Evolutionary conservation across 164 flowering plant genomes (phyloP).

Genomic region (Aristolochia californica): DNA sequence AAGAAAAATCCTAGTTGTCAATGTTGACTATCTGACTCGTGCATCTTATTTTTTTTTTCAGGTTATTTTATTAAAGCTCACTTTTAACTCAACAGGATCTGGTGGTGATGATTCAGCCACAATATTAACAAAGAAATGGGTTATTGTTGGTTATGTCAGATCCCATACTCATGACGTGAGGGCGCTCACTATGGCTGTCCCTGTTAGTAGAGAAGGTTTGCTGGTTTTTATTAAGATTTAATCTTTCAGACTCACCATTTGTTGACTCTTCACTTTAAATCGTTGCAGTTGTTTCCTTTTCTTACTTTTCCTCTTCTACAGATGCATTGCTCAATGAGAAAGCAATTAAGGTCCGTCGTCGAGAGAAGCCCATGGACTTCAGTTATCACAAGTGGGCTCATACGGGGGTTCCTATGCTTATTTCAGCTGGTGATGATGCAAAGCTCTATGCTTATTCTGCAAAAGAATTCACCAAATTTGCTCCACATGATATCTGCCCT

Average conservation of each 20-base stretch:
- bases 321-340: conserved; percentile 41
- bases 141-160: conserved; percentile 60
- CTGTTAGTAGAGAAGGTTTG: conserved; percentile 72
- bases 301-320: conserved; percentile 13
- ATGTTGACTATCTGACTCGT: too few relatives aligned
- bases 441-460: conserved; percentile 90
- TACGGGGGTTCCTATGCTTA: conserved; percentile 89
- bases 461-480: conserved; percentile 66
- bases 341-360: conserved; percentile 34
- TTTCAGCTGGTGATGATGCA: conserved; percentile 96
- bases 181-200: conserved; percentile 81
- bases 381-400: conserved; percentile 94
- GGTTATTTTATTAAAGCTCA: conserved; percentile 75
- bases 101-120: conserved; percentile 23
- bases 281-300: background rate
- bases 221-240: background rate
- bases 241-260: background rate
- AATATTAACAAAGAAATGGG: conserved; percentile 55
- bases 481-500: conserved; percentile 98
- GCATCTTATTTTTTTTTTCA: conserved; percentile 14
- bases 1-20: too few relatives aligned
- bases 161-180: conserved; percentile 95
- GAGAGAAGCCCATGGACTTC: conserved; percentile 46
- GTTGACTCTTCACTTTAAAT: background rate
- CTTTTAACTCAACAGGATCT: conserved; percentile 26